These are phyloP conservation scores for Oligophagozyma castellii DNA, from an alignment of 1,139 yeast genomes.

Conservation along the genomic window DNA sequence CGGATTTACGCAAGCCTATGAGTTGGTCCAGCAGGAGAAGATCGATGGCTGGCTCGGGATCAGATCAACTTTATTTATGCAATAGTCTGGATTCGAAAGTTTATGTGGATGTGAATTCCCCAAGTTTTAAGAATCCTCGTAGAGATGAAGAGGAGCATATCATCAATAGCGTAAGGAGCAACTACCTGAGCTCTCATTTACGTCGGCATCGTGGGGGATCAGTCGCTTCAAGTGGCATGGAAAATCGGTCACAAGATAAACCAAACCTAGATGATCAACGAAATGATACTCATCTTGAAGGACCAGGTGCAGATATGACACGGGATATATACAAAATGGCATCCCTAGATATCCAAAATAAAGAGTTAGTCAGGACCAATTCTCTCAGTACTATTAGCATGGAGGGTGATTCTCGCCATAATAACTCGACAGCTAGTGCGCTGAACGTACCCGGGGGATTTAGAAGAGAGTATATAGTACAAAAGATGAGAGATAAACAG, in stretches of 20 bases:
- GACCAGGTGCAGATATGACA: constrained; percentile 62
- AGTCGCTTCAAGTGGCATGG: neutral
- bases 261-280: neutral
- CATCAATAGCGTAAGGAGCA: constrained; percentile 15
- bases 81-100: constrained; percentile 17
- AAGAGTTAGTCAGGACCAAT: constrained; percentile 12
- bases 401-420: constrained; percentile 24
- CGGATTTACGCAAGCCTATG: too few species aligned
- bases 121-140: constrained; percentile 20
- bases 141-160: constrained; percentile 16
- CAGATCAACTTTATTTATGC: too few species aligned
- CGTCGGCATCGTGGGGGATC: constrained; percentile 2
- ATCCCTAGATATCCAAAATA: constrained; percentile 2
- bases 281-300: neutral
- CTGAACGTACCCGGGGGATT: constrained; percentile 72
- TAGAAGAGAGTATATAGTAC: constrained; percentile 48
- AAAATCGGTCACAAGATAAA: neutral
- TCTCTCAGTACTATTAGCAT: constrained; percentile 21
- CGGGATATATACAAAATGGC: constrained; percentile 38
- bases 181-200: constrained; percentile 11
- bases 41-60: too few species aligned
- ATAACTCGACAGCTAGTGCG: constrained; percentile 53
- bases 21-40: too few species aligned
- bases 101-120: constrained; percentile 22
- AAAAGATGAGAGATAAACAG: constrained; percentile 25